Percentiles rank a stretch among this genome's conserved stretches.
Evolutionary conservation across 2,329 filamentous ascomycete species (phyloP).

Genomic region (Tolypocladium ophioglossoides): DNA sequence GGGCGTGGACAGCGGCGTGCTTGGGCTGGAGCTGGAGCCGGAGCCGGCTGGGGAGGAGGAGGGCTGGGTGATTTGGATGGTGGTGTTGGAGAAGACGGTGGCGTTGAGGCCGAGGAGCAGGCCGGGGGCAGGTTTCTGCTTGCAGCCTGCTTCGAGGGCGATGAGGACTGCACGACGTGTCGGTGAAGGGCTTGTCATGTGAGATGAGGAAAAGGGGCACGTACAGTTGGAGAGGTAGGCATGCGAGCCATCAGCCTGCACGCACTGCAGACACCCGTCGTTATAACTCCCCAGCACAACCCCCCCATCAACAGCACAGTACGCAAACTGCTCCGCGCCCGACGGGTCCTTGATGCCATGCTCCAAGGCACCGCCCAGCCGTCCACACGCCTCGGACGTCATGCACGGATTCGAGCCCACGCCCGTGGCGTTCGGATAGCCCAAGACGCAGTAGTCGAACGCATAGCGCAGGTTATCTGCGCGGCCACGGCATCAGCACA

Average conservation of each 20-base stretch:
- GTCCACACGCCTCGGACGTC: slow-evolving; percentile 39
- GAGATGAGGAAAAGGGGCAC: slow-evolving; percentile 6
- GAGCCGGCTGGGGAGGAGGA: slow-evolving; percentile 8
- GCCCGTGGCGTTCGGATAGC: slow-evolving; percentile 35
- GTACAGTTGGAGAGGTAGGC: slow-evolving; percentile 40
- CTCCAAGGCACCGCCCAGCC: slow-evolving; percentile 28
- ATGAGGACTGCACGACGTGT: slow-evolving; percentile 28
- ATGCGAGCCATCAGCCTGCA: slow-evolving; percentile 29
- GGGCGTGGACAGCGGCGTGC: slow-evolving; percentile 21
- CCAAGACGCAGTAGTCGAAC: slow-evolving; percentile 41
- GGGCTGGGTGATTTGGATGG: slow-evolving; percentile 23
- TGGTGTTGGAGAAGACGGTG: slow-evolving; percentile 30
- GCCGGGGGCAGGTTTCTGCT: slow-evolving; percentile 30
- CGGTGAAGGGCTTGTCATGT: neutral
- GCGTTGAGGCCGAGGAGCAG: slow-evolving; percentile 28
- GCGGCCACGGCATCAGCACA: neutral
- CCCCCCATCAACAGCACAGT: slow-evolving; percentile 31
- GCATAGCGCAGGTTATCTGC: slow-evolving; percentile 41
- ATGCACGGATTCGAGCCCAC: slow-evolving; percentile 35
- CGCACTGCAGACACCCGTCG: slow-evolving; percentile 33
- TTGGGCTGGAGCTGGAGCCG: slow-evolving; percentile 2
- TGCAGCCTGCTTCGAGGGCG: slow-evolving; percentile 40
- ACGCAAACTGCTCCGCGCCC: slow-evolving; percentile 27
- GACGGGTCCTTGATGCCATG: slow-evolving; percentile 25
- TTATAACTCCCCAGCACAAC: slow-evolving; percentile 21